phyloP scores from a whole-genome alignment of 371 early-diverging fungal species.

The Mortierella sp. region DNA sequence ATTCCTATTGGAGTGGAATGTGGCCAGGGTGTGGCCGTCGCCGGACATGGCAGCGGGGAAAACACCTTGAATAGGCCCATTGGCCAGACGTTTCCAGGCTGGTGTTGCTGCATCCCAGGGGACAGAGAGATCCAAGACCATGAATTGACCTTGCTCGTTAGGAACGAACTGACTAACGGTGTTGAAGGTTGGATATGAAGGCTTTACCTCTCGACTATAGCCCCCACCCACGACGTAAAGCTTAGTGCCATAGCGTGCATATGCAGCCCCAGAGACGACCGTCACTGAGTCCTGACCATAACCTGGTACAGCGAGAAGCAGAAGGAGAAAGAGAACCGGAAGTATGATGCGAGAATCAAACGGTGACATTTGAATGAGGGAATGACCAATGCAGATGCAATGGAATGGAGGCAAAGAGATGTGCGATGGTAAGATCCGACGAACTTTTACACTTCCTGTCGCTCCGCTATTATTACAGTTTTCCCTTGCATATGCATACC shows the following conservation, averaged over 20 bases:
- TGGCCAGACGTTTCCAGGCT: constrained; percentile 9
- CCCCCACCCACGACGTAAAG: constrained; percentile 9
- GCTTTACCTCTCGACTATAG: constrained; percentile 1
- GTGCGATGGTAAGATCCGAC: too few relatives aligned
- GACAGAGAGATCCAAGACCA: constrained; percentile 11
- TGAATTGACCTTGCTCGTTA: constrained; percentile 5
- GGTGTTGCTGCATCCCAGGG: constrained; percentile 3
- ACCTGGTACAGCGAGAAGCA: not conserved
- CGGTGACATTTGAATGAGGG: too few relatives aligned
- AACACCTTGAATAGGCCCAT: constrained; percentile 8
- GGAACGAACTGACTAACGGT: not conserved
- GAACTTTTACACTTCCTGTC: too few relatives aligned
- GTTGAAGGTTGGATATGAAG: not conserved
- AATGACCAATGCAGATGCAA: too few relatives aligned
- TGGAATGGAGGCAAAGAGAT: too few relatives aligned
- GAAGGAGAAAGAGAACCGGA: not conserved
- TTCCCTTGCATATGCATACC: too few relatives aligned
- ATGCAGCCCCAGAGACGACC: not conserved
- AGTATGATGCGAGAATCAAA: too few relatives aligned
- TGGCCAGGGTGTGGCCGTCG: not conserved
- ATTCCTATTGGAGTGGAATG: not conserved
- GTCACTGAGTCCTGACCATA: constrained; percentile 3
- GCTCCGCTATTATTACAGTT: too few relatives aligned
- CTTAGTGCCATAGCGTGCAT: constrained; percentile 4
- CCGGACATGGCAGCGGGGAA: constrained; percentile 5